Percentiles rank a stretch among this genome's conserved stretches.
Evolutionary conservation across 1,284 basidiomycete species (phyloP).

Genomic region (Pascua sp.): DNA sequence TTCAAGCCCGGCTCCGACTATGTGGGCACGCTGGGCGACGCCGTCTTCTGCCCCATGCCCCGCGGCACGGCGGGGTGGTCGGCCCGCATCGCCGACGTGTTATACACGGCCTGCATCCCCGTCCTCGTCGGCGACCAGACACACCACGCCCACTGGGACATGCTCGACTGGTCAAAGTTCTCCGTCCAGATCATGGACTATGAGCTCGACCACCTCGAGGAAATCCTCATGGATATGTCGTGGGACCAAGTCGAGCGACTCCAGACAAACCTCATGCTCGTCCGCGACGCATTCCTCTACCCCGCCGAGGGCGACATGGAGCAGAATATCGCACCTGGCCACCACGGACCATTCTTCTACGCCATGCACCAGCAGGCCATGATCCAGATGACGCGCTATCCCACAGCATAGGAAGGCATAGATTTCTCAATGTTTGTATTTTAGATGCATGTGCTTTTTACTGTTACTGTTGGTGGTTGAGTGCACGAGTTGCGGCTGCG

Average conservation of each 20-base stretch:
- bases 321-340: background rate
- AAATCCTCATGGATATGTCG: conserved; percentile 33
- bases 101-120: conserved; percentile 49
- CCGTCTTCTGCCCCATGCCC: conserved; percentile 45
- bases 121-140: conserved; percentile 40
- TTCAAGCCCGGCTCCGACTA: conserved; percentile 22
- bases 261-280: conserved; percentile 43
- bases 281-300: conserved; percentile 48
- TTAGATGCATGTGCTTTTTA: no score
- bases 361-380: conserved; percentile 27
- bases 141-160: conserved; percentile 42
- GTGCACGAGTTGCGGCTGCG: no score
- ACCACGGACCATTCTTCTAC: conserved; percentile 38
- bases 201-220: conserved; percentile 37
- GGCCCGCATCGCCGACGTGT: conserved; percentile 39
- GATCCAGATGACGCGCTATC: background rate
- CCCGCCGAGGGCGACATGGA: conserved; percentile 24
- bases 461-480: no score
- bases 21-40: conserved; percentile 34
- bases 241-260: conserved; percentile 28
- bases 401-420: no score
- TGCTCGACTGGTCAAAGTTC: conserved; percentile 46
- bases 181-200: conserved; percentile 35
- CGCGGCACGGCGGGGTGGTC: conserved; percentile 40
- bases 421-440: no score